Conservation (phyloP, 106 monocot genomes). For the Hemerocallis citrina region DNA sequence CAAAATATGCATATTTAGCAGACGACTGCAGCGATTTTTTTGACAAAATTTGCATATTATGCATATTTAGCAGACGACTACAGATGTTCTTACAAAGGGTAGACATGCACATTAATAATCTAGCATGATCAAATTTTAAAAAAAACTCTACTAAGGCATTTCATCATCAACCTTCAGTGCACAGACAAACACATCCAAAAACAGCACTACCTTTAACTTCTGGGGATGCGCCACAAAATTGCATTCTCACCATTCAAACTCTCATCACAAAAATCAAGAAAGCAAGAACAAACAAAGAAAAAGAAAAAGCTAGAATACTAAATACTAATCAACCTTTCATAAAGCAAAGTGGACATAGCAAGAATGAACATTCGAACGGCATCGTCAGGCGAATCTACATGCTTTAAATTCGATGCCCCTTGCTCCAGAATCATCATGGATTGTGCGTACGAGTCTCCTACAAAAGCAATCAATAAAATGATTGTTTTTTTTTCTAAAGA, state of each 20-base stretch:
- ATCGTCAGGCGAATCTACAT: conserved; percentile 19
- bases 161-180: not conserved
- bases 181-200: not conserved
- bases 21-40: no score
- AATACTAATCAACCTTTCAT: conserved; percentile 38
- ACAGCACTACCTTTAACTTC: conserved; percentile 40
- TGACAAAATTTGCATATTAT: no score
- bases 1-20: no score
- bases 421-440: conserved; percentile 60
- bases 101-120: no score
- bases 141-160: no score
- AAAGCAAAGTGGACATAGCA: conserved; percentile 74
- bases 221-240: conserved; percentile 21
- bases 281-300: not conserved
- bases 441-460: conserved; percentile 45
- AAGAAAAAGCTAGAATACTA: not conserved
- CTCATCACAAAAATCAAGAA: not conserved
- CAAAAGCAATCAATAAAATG: not conserved
- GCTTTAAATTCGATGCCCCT: conserved; percentile 37
- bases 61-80: no score
- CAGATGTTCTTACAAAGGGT: no score
- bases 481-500: not conserved
- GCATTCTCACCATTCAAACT: not conserved
- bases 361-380: conserved; percentile 34
- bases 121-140: no score